Evolutionary conservation across 2,329 filamentous ascomycete species (phyloP), one percentile per base, ranked within the genome.

Genomic region (Tolypocladium cylindrosporum): DNA sequence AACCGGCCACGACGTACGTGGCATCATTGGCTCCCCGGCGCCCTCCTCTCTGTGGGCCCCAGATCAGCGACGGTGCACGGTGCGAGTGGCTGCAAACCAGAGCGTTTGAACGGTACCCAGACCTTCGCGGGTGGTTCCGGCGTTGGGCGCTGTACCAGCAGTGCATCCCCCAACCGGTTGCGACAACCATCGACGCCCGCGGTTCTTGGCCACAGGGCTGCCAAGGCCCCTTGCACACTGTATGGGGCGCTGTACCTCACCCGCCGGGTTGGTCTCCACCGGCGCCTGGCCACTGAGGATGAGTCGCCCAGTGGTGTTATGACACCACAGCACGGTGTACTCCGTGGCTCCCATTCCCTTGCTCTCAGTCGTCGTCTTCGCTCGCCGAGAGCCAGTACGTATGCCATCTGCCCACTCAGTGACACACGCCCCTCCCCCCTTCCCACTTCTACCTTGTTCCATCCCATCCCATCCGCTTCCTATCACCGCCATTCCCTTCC

Each of bases 401-500:
- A 55, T 42, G 48, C 54, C 42, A 55, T 55, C 62, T 58, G 60
- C 62, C 60, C 62, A 61, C 61, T 61, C 64, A 62, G 61, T 65
- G 61, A 64, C 61, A 66, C 64, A 66, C 64, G 62, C 58, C 61
- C 62, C 58, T 61, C 59, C 63, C 56, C 59, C 60, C 60, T 65
- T 67, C 62, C 65, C 63, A 60, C 63, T 67, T 71, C 69, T 62
- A 69, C 65, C 62, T 63, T 63, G 61, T 66, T 71, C 70, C 66
- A 71, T 69, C 63, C 62, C 62, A 66, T 65, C 66, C 69, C 64
- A 68, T 65, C 60, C 63, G 57, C 65, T 67, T 68, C 64, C 53
- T 67, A 72, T 71, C 70, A 70, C 69, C 70, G 69, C 68, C 66
- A 65, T 68, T 70, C 65, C 65, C 64, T 65, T 63, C 57, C 56